These are phyloP conservation scores for Parietichytrium sp. DNA, from an alignment of 108 stramenopile species.

Conservation along the genomic window DNA sequence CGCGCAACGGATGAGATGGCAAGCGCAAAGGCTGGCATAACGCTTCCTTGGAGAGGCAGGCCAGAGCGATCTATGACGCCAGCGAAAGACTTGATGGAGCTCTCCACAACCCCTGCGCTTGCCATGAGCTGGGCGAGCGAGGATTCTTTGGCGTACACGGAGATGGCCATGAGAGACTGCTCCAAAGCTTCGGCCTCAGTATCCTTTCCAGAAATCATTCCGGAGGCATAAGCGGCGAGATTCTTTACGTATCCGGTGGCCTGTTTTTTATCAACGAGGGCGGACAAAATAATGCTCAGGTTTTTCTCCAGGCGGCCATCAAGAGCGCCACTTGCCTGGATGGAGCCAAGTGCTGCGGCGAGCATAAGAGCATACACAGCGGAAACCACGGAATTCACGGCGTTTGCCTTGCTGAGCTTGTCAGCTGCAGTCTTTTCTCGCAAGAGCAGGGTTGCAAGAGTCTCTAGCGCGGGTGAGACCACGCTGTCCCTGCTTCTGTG, in stretches of 20 bases:
- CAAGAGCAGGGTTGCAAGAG: not conserved
- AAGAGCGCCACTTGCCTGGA: constrained; percentile 7
- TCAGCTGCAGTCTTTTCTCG: constrained; percentile 23
- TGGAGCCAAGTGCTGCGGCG: not conserved
- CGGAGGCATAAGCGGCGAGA: not conserved
- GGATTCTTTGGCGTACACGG: not conserved
- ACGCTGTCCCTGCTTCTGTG: constrained; percentile 9
- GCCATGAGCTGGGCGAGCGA: not conserved
- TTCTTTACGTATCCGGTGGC: not conserved
- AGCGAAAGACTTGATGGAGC: not conserved
- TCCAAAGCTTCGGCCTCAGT: not conserved
- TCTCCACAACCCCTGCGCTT: not conserved
- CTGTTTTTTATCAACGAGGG: not conserved
- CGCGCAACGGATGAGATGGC: not conserved
- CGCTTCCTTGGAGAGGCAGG: not conserved
- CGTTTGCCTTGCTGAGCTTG: not conserved
- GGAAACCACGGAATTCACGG: constrained; percentile 16
- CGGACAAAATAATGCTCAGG: not conserved
- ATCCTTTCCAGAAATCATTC: not conserved
- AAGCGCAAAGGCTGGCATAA: constrained; percentile 24
- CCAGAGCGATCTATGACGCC: not conserved
- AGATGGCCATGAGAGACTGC: not conserved
- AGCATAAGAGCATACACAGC: not conserved
- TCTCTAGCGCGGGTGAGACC: not conserved
- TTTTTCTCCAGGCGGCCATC: not conserved